Conservation (phyloP, 306 rosid genomes). For the Pachyrhizus erosus region DNA sequence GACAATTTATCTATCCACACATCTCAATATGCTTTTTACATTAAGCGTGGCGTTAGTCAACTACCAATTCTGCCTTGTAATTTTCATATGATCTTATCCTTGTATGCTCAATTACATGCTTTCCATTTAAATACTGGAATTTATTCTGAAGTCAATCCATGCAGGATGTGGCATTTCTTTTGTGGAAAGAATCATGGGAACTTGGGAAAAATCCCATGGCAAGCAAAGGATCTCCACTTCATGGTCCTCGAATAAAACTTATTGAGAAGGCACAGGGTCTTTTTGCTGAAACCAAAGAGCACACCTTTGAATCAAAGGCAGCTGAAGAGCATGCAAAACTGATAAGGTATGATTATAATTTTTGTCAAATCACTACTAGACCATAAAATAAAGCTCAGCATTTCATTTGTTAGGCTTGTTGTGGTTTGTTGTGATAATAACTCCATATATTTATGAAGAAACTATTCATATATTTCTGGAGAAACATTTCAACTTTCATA, state of each 20-base stretch:
- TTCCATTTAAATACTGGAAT: slow-evolving; percentile 36
- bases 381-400: slow-evolving; percentile 12
- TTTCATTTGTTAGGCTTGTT: slow-evolving; percentile 32
- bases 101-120: slow-evolving; percentile 20
- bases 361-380: slow-evolving; percentile 24
- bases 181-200: slow-evolving; percentile 98
- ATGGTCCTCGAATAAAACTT: slow-evolving; percentile 91
- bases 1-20: slow-evolving; percentile 14
- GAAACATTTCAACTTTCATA: slow-evolving; percentile 9
- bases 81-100: slow-evolving; percentile 23
- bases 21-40: slow-evolving; percentile 2
- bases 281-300: slow-evolving; percentile 90
- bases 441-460: slow-evolving; percentile 4
- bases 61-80: slow-evolving; percentile 17
- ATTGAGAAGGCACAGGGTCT: slow-evolving; percentile 81
- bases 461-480: slow-evolving; percentile 20
- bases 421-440: slow-evolving; percentile 23
- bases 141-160: slow-evolving; percentile 36
- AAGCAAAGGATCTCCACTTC: slow-evolving; percentile 94
- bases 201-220: slow-evolving; percentile 94
- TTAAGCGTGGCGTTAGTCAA: background rate
- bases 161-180: slow-evolving; percentile 93
- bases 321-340: slow-evolving; percentile 97
- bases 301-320: slow-evolving; percentile 85
- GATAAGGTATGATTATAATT: slow-evolving; percentile 63